Evolutionary conservation across 495 filamentous ascomycete species (phyloP).

Genomic region (Talaromyces wortmannii): DNA sequence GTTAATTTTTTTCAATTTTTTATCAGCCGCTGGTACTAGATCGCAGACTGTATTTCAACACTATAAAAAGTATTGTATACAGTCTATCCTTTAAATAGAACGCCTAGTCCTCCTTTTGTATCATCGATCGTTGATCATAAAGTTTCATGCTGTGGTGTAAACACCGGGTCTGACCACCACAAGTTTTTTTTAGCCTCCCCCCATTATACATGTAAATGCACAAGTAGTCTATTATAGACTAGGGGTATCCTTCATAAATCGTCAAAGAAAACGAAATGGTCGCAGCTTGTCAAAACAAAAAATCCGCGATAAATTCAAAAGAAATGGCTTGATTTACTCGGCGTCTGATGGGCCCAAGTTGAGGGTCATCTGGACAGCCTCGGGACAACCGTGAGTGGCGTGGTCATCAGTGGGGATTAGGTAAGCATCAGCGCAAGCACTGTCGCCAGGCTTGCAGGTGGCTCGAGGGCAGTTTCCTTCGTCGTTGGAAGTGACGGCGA

Average conservation of each 20-base stretch:
- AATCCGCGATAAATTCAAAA: too few relatives aligned
- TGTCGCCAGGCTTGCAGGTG: conserved; percentile 32
- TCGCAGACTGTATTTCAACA: too few relatives aligned
- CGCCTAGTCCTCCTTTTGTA: too few relatives aligned
- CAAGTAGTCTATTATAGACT: neutral
- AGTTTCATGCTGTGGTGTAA: neutral
- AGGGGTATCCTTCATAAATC: neutral
- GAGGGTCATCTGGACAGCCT: conserved; percentile 30
- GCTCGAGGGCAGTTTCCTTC: conserved; percentile 26
- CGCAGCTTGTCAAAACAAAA: too few relatives aligned
- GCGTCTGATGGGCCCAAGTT: conserved; percentile 16
- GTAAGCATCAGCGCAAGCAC: conserved; percentile 33
- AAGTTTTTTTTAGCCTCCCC: too few relatives aligned
- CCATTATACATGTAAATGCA: too few relatives aligned
- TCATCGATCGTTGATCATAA: neutral
- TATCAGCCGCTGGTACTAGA: too few relatives aligned
- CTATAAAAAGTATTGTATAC: too few relatives aligned
- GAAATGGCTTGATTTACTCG: neutral
- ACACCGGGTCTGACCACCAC: neutral
- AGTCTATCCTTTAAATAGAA: too few relatives aligned
- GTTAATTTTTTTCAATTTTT: too few relatives aligned
- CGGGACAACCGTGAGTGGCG: conserved; percentile 41
- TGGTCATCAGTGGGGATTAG: conserved; percentile 36
- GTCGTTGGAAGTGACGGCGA: conserved; percentile 27
- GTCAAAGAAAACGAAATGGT: neutral